A percentile compares a stretch with the other conserved stretches of the same genome.
Conservation (phyloP, 2,329 filamentous ascomycete genomes). For the Ophiostoma ulmi region DNA sequence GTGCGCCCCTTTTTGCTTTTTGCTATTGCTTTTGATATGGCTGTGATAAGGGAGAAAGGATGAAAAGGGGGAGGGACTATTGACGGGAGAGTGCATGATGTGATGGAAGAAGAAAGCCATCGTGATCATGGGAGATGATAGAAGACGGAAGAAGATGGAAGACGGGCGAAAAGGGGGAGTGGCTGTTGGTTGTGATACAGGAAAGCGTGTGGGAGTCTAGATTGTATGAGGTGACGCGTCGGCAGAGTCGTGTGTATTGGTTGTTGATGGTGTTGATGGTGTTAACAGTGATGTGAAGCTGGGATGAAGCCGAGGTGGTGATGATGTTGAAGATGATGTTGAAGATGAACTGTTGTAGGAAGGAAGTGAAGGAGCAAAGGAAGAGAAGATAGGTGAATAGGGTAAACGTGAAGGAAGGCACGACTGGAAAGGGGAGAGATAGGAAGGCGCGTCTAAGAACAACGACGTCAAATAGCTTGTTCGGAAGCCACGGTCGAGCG, state of each 20-base stretch:
- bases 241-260: not conserved
- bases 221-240: not conserved
- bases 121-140: not conserved
- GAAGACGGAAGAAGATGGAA: not conserved
- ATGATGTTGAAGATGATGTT: not conserved
- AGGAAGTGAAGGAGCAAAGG: not conserved
- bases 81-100: not conserved
- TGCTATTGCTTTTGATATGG: not conserved
- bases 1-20: not conserved
- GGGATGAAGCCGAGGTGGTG: not conserved
- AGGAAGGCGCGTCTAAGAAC: not conserved
- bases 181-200: not conserved
- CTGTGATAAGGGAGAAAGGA: not conserved
- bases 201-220: not conserved
- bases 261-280: not conserved
- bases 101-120: not conserved
- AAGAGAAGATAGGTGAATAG: too few species aligned
- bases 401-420: not conserved
- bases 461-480: not conserved
- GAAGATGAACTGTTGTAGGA: not conserved
- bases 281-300: not conserved
- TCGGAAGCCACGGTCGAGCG: conserved; percentile 8
- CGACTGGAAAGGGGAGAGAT: not conserved
- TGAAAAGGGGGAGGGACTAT: not conserved
- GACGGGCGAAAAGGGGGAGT: not conserved